Evolutionary conservation across 352 stramenopile species (phyloP), one percentile per base, ranked within the genome.

Genomic region (Pythium apleroticum): DNA sequence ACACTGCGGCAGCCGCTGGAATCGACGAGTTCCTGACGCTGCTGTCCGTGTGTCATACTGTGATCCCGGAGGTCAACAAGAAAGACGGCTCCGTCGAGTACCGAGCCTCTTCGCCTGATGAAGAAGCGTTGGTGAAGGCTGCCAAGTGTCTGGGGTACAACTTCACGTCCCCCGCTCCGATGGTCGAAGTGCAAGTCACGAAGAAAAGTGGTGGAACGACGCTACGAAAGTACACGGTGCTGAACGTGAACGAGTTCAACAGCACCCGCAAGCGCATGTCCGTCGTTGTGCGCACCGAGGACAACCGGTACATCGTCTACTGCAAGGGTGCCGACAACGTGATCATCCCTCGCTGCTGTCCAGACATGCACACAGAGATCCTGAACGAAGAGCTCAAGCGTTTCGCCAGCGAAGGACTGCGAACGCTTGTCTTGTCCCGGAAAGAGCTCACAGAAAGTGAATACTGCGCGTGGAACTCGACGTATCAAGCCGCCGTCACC

Each of bases 231-330:
- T 93, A 89, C 65, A 81, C 69, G 28, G 77, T 95, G 17, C 64
- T 95, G 55, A 89, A 92, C 30, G 84, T 95, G 45, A 89, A 89
- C 66, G 84, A 95, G 57, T 95, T 95, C 68, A 91, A 88, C 57
- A 98, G 90, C 63, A 92, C 96, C 25, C 85, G 98, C 31, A 99
- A 99, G 78, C 78, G 98, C 60, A 99, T 99, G 97, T 99, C 94
- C 7, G 91, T 99, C n/a, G 75, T 99, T 19, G 75, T 98, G 17
- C 81, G 88, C 15, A 80, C 72, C 0, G 65, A 74, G 5, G 76
- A 84, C 10, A 55, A 76, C 6, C 67, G 70, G 8, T 85, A 85
- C 31, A 70, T 88, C 2, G 52, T 92, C 2, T 90, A 76, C 27
- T 89, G 80, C 71, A 96, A 96, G 52, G 88, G 88, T 1, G 86